A percentile compares a stretch with the other conserved stretches of the same genome.
Conservation (phyloP, 2,329 filamentous ascomycete genomes). For the Ophiostoma quercus region DNA sequence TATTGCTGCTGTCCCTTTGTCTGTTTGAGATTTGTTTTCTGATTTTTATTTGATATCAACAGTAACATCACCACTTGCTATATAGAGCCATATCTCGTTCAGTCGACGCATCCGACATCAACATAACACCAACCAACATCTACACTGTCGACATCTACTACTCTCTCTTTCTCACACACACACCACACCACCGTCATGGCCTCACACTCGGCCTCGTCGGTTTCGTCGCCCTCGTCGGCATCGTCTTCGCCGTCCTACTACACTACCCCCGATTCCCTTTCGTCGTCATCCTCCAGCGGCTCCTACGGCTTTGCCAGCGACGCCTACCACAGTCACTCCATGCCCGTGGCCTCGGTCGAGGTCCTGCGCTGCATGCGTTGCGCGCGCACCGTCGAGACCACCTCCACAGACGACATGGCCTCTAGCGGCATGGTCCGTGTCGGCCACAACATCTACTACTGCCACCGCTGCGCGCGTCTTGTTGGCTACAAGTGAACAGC, state of each 20-base stretch:
- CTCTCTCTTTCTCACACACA: background rate
- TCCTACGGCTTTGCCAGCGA: slow-evolving; percentile 28
- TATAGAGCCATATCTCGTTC: background rate
- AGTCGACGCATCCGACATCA: background rate
- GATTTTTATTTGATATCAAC: background rate
- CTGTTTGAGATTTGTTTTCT: background rate
- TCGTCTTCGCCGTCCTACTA: slow-evolving; percentile 37
- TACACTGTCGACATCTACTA: background rate
- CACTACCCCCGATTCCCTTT: slow-evolving; percentile 40
- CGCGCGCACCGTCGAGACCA: slow-evolving; percentile 55
- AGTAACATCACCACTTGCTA: background rate
- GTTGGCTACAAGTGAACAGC: slow-evolving; percentile 55
- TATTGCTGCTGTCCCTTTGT: slow-evolving; percentile 1
- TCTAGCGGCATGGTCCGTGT: slow-evolving; percentile 60
- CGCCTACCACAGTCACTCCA: slow-evolving; percentile 39
- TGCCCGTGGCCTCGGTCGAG: slow-evolving; percentile 51
- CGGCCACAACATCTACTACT: slow-evolving; percentile 62
- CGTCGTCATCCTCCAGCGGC: slow-evolving; percentile 34
- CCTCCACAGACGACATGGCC: slow-evolving; percentile 54
- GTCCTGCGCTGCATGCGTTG: slow-evolving; percentile 60
- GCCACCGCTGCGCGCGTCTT: slow-evolving; percentile 57
- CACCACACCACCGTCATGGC: background rate
- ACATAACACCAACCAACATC: background rate
- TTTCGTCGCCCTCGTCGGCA: slow-evolving; percentile 33
- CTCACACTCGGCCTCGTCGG: slow-evolving; percentile 21